Conservation (phyloP, 305 asterid species). For the Fraxinus xanthoxyloides region DNA sequence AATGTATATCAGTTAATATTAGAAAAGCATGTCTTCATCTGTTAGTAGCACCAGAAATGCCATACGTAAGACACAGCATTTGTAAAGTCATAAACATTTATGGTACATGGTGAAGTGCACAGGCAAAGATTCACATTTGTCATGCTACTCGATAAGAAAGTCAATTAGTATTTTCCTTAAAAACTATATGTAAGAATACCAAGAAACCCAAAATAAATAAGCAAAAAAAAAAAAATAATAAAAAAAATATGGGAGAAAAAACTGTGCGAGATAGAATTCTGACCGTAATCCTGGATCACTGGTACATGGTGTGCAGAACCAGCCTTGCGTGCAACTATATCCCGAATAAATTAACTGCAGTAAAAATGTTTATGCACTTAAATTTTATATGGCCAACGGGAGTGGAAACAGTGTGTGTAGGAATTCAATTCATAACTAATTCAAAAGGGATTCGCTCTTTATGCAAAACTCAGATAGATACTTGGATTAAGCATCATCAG, state of each 20-base stretch:
- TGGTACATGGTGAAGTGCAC: neutral
- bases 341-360: conserved; percentile 62
- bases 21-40: conserved; percentile 11
- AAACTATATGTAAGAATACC: neutral
- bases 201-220: neutral
- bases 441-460: neutral
- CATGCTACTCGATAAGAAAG: neutral
- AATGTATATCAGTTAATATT: neutral
- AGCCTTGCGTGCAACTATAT: conserved; percentile 54
- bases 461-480: neutral
- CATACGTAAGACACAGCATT: neutral
- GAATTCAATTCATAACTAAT: neutral
- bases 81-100: neutral
- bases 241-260: neutral
- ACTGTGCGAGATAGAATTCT: conserved; percentile 15
- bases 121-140: neutral
- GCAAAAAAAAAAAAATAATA: neutral
- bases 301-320: conserved; percentile 52
- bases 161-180: neutral
- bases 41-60: neutral
- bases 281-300: conserved; percentile 92
- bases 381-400: neutral
- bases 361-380: neutral
- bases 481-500: neutral
- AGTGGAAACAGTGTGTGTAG: neutral